phyloP scores from a whole-genome alignment of 495 filamentous ascomycete species.

The Penicillium verhagenii region DNA sequence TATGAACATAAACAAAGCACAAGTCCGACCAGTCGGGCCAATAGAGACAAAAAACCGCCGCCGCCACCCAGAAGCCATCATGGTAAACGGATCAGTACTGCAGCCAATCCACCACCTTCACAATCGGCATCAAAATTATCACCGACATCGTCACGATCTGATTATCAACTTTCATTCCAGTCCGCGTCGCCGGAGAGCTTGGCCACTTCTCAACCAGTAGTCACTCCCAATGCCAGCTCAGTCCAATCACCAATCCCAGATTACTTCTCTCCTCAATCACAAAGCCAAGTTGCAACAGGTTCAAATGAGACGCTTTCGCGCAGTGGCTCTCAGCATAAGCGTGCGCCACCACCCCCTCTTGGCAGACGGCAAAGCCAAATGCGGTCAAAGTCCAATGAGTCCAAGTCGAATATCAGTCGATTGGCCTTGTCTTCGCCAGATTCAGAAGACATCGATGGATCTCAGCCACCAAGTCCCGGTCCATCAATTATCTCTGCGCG shows the following conservation, averaged over 20 bases:
- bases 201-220: slow-evolving; percentile 15
- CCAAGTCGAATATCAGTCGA: slow-evolving; percentile 34
- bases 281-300: slow-evolving; percentile 13
- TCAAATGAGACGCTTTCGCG: slow-evolving; percentile 32
- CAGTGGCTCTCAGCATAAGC: slow-evolving; percentile 41
- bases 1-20: slow-evolving; percentile 33
- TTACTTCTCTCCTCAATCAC: slow-evolving; percentile 26
- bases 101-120: slow-evolving; percentile 23
- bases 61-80: slow-evolving; percentile 64
- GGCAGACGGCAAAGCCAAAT: slow-evolving; percentile 50
- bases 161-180: slow-evolving; percentile 32
- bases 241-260: slow-evolving; percentile 42
- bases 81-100: slow-evolving; percentile 61
- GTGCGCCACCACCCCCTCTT: slow-evolving; percentile 51
- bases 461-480: slow-evolving; percentile 36
- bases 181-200: slow-evolving; percentile 23
- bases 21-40: slow-evolving; percentile 29
- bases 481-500: slow-evolving; percentile 14
- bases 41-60: slow-evolving; percentile 45
- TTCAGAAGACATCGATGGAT: slow-evolving; percentile 25
- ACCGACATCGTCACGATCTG: slow-evolving; percentile 26
- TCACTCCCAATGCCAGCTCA: slow-evolving; percentile 49
- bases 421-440: slow-evolving; percentile 28
- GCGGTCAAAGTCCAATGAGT: slow-evolving; percentile 39
- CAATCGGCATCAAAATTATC: too few species aligned